A percentile compares a stretch with the other conserved stretches of the same genome.
phyloP scores from a whole-genome alignment of 257 asterid genomes.

The Coffea eugenioides region DNA sequence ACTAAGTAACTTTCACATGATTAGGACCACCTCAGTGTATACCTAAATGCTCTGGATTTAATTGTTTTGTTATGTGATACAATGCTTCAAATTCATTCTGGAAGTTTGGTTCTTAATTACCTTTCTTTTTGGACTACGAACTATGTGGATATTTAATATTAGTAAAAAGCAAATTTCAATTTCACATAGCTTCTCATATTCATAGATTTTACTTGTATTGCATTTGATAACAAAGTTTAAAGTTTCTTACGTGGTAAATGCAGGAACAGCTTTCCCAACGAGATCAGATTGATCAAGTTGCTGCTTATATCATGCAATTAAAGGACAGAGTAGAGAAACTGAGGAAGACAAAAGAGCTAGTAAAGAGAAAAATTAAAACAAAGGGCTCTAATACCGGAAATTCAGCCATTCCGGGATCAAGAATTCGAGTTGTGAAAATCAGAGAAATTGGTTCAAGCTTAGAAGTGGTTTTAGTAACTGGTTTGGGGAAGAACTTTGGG shows the following conservation, averaged over 20 bases:
- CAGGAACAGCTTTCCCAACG: constrained; percentile 36
- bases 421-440: constrained; percentile 25
- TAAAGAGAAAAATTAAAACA: not conserved
- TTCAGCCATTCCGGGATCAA: not conserved
- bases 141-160: too few relatives aligned
- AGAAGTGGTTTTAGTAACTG: constrained; percentile 39
- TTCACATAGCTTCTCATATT: not conserved
- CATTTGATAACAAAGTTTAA: not conserved
- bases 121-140: not conserved
- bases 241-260: not conserved
- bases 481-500: constrained; percentile 20
- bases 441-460: constrained; percentile 33
- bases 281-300: constrained; percentile 40
- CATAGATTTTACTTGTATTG: not conserved
- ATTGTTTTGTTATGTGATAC: too few relatives aligned
- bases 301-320: constrained; percentile 27
- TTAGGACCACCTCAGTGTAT: not conserved
- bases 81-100: not conserved
- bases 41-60: not conserved
- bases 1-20: too few relatives aligned
- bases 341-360: constrained; percentile 25
- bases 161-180: too few relatives aligned
- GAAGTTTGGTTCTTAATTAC: not conserved
- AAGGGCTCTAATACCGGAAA: not conserved
- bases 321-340: constrained; percentile 30